These are phyloP conservation scores for Mollisiaceae sp. DNA, from an alignment of 2,329 filamentous ascomycete species.

Conservation along the genomic window DNA sequence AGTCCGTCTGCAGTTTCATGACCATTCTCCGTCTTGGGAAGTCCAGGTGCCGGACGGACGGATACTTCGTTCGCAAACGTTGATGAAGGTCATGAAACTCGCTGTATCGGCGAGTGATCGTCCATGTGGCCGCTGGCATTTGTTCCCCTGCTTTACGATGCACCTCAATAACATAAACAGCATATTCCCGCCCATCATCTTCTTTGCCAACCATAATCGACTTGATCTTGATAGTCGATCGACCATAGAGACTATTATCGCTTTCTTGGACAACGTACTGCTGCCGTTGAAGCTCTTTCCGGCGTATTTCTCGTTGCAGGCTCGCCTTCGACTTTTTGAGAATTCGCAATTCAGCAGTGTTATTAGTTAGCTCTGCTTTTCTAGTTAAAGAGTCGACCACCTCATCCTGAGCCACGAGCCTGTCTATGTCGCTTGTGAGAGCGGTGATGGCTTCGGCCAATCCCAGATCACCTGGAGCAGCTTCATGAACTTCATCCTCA, in stretches of 20 bases:
- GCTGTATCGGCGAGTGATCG: conserved; percentile 89
- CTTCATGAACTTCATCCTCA: conserved; percentile 87
- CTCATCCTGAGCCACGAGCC: conserved; percentile 83
- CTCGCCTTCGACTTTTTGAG: conserved; percentile 93
- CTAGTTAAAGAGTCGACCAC: conserved; percentile 89
- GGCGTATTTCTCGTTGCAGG: conserved; percentile 86
- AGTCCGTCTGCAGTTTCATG: conserved; percentile 96
- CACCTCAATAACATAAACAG: conserved; percentile 92
- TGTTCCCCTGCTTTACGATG: conserved; percentile 88
- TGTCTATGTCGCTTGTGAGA: conserved; percentile 89
- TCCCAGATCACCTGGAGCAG: conserved; percentile 91
- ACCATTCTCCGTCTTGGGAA: conserved; percentile 92
- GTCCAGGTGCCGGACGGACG: conserved; percentile 86
- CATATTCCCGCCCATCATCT: conserved; percentile 91
- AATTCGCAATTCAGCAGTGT: conserved; percentile 90
- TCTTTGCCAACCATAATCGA: conserved; percentile 91
- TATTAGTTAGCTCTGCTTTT: conserved; percentile 97
- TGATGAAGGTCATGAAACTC: conserved; percentile 97
- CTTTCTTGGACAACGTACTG: conserved; percentile 98
- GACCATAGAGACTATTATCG: conserved; percentile 94
- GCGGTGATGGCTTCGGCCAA: conserved; percentile 89
- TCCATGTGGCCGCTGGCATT: conserved; percentile 96
- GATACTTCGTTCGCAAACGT: conserved; percentile 80
- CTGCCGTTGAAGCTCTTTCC: conserved; percentile 93
- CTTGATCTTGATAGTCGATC: conserved; percentile 87